These are phyloP conservation scores for Hypoxylon sp. DNA, from an alignment of 2,329 filamentous ascomycete genomes.

Conservation along the genomic window DNA sequence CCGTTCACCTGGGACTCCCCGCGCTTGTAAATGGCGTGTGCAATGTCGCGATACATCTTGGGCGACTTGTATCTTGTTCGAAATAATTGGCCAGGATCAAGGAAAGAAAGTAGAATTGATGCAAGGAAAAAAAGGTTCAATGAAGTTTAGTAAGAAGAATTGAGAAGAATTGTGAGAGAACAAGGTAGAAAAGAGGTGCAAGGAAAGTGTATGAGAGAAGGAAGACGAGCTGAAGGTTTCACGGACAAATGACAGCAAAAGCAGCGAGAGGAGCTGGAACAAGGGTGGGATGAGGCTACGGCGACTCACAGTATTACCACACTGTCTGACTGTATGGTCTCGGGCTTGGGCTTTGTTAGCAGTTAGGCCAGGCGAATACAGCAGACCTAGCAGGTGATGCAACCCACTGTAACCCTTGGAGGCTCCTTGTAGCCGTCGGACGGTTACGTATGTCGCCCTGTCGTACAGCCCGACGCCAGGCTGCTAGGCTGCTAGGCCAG, in stretches of 20 bases:
- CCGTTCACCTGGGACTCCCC: constrained; percentile 43
- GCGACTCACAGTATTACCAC: not conserved
- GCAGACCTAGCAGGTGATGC: not conserved
- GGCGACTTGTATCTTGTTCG: constrained; percentile 2
- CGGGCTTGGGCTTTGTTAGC: not conserved
- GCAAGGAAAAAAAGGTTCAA: constrained; percentile 1
- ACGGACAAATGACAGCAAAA: constrained; percentile 17
- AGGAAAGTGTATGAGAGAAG: not conserved
- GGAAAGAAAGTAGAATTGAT: constrained; percentile 10
- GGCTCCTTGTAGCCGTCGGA: not conserved
- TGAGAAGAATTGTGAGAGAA: constrained; percentile 2
- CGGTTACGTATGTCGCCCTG: too few relatives aligned
- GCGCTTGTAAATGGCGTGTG: constrained; percentile 48
- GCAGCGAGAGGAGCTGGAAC: not conserved
- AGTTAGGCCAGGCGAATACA: not conserved
- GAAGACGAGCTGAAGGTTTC: constrained; percentile 23
- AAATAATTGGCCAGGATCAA: not conserved
- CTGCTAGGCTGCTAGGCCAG: too few relatives aligned
- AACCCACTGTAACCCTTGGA: not conserved
- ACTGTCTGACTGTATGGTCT: not conserved
- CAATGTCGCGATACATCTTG: constrained; percentile 48
- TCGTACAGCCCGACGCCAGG: too few relatives aligned
- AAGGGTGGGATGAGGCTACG: too few relatives aligned
- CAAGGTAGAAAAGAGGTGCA: not conserved
- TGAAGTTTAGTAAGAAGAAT: too few relatives aligned